Base-by-base conservation (phyloP, 1,284 basidiomycete species). In the Athelia sp. region DNA sequence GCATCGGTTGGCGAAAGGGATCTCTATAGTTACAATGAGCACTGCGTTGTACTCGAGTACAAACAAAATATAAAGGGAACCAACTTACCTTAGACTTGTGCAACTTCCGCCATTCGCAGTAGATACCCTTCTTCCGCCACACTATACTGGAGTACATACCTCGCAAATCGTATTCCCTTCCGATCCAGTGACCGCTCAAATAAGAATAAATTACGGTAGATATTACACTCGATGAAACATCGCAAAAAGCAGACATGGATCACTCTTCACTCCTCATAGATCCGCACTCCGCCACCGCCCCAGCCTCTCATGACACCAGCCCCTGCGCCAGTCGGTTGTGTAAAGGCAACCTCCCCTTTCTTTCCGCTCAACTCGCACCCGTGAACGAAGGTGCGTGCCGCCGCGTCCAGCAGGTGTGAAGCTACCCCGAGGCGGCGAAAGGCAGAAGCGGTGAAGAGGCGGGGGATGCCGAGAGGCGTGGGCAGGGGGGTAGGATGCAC, bases 281-380 rank as follows among this genome's bases (percentile, higher is more conserved):
- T 84, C 45, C 87, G 72, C 19, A 87, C 77, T 11, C 72, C 72
- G n/a, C 83, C 84, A 48, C 70, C 70, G 6, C 87, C 87, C 88
- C 88, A 91, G 9, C 65, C 69, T 58, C 75, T 72, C 79, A 91
- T 87, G 8, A 91, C 74, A 19, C 76, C 79, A 54, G 75, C 75
- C 2, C 88, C 88, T 43, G 79, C 78, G 24, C 80, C 76, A 0
- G 88, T 91, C 2, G 88, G 89, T 59, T 91, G 88, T 9, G 86
- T 87, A 62, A 91, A 91, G 3, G 89, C 89, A 6, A 90, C 75
- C 56, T 91, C 77, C 11, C 89, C 88, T 49, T 76, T 75, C 21
- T 58, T 62, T 2, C 87, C 84, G 60, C 87, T 77, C 18, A 91
- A 70, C 2, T 73, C 72, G 58, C 84, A 91, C 0, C 87, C 88